phyloP scores from a whole-genome alignment of 176 grass and related monocot genomes.

The Panicum miliaceum region DNA sequence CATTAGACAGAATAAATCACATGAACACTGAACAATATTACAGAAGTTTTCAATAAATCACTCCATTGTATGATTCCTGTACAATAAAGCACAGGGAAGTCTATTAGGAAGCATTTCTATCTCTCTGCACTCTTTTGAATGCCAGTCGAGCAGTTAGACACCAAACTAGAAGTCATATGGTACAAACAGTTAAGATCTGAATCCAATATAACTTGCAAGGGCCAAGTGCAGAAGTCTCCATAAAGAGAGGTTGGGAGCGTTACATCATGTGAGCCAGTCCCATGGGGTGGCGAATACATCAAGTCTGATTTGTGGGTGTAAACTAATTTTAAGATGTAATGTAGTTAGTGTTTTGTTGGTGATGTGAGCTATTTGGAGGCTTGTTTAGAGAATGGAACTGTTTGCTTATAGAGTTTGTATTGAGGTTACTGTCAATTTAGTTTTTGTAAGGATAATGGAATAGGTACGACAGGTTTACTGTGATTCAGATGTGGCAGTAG shows the following conservation, averaged over 20 bases:
- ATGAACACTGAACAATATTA: neutral
- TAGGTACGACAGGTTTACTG: neutral
- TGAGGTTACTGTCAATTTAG: neutral
- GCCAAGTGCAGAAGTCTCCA: neutral
- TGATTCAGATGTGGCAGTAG: neutral
- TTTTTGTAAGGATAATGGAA: neutral
- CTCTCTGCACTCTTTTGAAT: neutral
- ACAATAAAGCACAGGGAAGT: neutral
- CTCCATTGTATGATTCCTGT: neutral
- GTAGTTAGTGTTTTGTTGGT: conserved; percentile 11
- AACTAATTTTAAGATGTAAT: neutral
- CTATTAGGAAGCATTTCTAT: neutral
- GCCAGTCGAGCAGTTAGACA: neutral
- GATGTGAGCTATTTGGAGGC: neutral
- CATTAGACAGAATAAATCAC: neutral
- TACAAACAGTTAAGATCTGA: neutral
- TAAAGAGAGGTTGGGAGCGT: neutral
- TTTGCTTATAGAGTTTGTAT: neutral
- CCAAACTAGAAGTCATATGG: neutral
- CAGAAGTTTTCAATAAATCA: too few relatives aligned
- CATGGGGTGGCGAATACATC: neutral
- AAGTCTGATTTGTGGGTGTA: neutral
- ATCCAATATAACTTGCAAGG: neutral
- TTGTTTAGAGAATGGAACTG: neutral
- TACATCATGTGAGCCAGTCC: neutral